These are phyloP conservation scores for Colletotrichum lupini DNA, from an alignment of 2,329 filamentous ascomycete species.

Conservation along the genomic window DNA sequence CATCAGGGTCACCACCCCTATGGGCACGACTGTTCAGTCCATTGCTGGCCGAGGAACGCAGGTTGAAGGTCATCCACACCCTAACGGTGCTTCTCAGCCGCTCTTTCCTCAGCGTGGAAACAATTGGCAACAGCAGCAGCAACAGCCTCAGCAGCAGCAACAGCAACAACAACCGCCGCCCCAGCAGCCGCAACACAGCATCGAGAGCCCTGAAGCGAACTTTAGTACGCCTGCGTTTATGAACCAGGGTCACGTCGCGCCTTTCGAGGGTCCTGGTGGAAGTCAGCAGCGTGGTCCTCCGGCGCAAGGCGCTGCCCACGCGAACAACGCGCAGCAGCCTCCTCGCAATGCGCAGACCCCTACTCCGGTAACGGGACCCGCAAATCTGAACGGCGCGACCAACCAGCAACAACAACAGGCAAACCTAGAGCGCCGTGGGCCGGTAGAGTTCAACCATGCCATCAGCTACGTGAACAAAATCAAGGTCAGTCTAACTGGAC, in stretches of 20 bases:
- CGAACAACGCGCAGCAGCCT: conserved; percentile 57
- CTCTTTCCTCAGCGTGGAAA: conserved; percentile 60
- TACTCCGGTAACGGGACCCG: conserved; percentile 66
- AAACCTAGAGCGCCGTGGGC: conserved; percentile 85
- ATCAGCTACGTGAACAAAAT: conserved; percentile 99
- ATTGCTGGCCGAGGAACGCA: conserved; percentile 71
- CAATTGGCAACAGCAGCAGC: conserved; percentile 63
- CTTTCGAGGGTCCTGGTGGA: conserved; percentile 44
- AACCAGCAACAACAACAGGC: conserved; percentile 58
- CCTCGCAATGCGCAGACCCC: conserved; percentile 69
- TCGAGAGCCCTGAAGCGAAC: conserved; percentile 71
- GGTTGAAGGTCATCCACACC: conserved; percentile 52
- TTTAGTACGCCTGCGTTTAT: conserved; percentile 67
- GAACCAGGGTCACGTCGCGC: conserved; percentile 43
- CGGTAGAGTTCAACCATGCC: conserved; percentile 98
- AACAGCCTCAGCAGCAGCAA: neutral
- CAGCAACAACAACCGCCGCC: conserved; percentile 5
- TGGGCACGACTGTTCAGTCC: conserved; percentile 94
- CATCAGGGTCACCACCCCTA: conserved; percentile 95
- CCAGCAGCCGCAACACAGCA: conserved; percentile 66
- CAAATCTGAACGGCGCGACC: conserved; percentile 70
- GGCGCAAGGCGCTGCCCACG: conserved; percentile 43
- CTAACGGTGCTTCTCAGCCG: conserved; percentile 51
- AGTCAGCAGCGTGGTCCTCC: conserved; percentile 47
- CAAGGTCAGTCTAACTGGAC: conserved; percentile 73